These are phyloP conservation scores for Bifiguratus adelaidae DNA, from an alignment of 192 early-diverging fungal genomes.

Conservation along the genomic window DNA sequence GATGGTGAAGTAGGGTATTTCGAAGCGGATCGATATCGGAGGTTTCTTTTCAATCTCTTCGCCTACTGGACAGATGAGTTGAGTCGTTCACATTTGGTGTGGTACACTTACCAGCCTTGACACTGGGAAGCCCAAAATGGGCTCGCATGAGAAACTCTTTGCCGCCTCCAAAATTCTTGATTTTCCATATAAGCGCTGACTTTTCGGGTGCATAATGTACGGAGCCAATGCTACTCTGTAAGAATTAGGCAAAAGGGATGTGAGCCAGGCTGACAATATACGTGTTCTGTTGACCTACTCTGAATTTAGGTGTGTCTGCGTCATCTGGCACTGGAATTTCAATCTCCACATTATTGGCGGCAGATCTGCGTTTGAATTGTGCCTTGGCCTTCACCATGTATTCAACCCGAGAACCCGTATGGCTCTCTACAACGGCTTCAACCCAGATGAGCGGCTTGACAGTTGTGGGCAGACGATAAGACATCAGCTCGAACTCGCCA, in stretches of 20 bases:
- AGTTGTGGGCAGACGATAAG: slow-evolving; percentile 75
- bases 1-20: slow-evolving; percentile 84
- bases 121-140: slow-evolving; percentile 77
- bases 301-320: slow-evolving; percentile 95
- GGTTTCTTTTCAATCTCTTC: slow-evolving; percentile 75
- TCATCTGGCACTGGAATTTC: slow-evolving; percentile 96
- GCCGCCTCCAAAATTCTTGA: slow-evolving; percentile 96
- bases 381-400: slow-evolving; percentile 95
- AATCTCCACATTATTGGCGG: slow-evolving; percentile 98
- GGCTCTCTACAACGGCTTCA: slow-evolving; percentile 74
- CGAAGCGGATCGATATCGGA: slow-evolving; percentile 79
- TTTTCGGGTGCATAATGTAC: slow-evolving; percentile 92
- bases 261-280: not conserved
- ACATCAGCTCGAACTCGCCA: slow-evolving; percentile 67
- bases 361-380: slow-evolving; percentile 95
- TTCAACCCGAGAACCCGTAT: slow-evolving; percentile 89
- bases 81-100: not conserved
- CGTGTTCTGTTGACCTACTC: slow-evolving; percentile 31
- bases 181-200: slow-evolving; percentile 93
- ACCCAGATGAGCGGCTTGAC: slow-evolving; percentile 79
- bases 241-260: not conserved
- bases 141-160: slow-evolving; percentile 91
- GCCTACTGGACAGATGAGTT: slow-evolving; percentile 15
- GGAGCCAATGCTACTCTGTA: slow-evolving; percentile 70
- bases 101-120: slow-evolving; percentile 48